phyloP scores from a whole-genome alignment of 2,329 filamentous ascomycete genomes.

The Fusarium kyushuense region DNA sequence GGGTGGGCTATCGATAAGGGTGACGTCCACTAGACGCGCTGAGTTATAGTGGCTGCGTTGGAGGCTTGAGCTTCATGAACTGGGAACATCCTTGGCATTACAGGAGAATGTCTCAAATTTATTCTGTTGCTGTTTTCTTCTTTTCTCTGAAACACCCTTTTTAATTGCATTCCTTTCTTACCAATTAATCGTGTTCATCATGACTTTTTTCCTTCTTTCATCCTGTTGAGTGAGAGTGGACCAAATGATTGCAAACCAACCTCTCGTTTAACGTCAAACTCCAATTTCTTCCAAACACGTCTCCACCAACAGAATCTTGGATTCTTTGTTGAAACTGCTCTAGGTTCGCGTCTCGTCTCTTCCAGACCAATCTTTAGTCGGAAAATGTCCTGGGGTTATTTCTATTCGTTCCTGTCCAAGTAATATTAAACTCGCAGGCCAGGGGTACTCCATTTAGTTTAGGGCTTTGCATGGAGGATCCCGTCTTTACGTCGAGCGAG shows the following conservation, averaged over 20 bases:
- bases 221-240: background rate
- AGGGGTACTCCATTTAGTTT: background rate
- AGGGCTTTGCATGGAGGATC: constrained; percentile 8
- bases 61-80: constrained; percentile 5
- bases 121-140: background rate
- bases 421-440: constrained; percentile 2
- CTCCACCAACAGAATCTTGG: constrained; percentile 31
- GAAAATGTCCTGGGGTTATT: constrained; percentile 14
- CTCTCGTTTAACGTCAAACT: constrained; percentile 27
- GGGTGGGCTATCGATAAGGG: constrained; percentile 36
- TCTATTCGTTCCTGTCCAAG: constrained; percentile 14
- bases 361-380: constrained; percentile 31
- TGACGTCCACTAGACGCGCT: constrained; percentile 37
- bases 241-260: constrained; percentile 14
- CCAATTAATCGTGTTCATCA: background rate
- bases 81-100: constrained; percentile 29
- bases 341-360: constrained; percentile 26
- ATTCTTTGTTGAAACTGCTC: constrained; percentile 3
- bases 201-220: background rate
- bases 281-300: constrained; percentile 34
- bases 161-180: background rate
- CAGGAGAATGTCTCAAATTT: constrained; percentile 17
- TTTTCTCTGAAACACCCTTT: background rate
- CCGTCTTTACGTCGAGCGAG: background rate
- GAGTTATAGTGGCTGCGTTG: constrained; percentile 33